phyloP scores from a whole-genome alignment of 2,329 filamentous ascomycete species.

The Pseudogymnoascus sp. region DNA sequence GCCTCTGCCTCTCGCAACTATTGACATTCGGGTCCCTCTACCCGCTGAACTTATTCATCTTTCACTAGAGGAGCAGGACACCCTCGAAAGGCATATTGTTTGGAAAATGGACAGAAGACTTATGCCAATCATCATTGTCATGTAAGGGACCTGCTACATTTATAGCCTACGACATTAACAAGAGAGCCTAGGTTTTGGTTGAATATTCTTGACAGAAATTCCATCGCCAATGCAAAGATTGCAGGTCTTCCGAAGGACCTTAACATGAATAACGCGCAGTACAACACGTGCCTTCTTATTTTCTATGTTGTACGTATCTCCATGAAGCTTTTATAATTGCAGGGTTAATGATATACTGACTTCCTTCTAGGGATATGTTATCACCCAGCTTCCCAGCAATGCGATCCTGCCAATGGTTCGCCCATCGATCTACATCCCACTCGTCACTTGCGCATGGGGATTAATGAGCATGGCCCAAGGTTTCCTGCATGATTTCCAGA shows the following conservation, averaged over 20 bases:
- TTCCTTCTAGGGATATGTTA: background rate
- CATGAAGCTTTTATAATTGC: background rate
- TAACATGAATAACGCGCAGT: constrained; percentile 13
- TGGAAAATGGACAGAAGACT: background rate
- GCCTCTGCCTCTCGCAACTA: background rate
- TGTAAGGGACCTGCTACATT: background rate
- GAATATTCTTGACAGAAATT: constrained; percentile 12
- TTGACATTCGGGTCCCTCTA: background rate
- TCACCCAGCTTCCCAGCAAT: constrained; percentile 17
- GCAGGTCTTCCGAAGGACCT: constrained; percentile 8
- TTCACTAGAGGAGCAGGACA: background rate
- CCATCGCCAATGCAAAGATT: constrained; percentile 11
- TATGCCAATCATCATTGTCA: constrained; percentile 7
- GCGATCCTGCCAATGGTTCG: constrained; percentile 18
- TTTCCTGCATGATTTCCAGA: constrained; percentile 16
- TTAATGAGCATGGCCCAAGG: constrained; percentile 19
- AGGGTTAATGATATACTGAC: background rate
- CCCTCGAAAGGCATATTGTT: constrained; percentile 7
- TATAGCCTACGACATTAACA: background rate
- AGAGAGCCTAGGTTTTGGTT: constrained; percentile 6
- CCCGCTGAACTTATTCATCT: constrained; percentile 3
- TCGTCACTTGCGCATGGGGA: constrained; percentile 17
- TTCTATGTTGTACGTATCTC: constrained; percentile 14
- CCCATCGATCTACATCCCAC: constrained; percentile 21
- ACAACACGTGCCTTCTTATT: constrained; percentile 16